Conservation (phyloP, 1,139 yeast genomes). For the Pichiaceae sp. region DNA sequence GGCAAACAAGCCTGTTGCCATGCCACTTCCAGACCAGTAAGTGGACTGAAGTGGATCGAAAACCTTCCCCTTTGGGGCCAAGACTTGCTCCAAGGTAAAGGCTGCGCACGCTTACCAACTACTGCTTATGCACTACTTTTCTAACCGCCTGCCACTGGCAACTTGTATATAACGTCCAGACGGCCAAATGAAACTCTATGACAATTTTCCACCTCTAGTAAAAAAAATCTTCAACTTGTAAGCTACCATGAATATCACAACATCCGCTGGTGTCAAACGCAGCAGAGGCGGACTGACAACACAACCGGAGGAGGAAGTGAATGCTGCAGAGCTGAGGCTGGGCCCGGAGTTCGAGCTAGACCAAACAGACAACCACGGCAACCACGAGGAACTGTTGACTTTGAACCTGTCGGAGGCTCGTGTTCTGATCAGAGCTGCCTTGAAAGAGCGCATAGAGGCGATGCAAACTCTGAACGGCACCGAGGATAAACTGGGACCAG, state of each 20-base stretch:
- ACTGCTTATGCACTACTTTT: no score
- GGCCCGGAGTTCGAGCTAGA: slow-evolving; percentile 88
- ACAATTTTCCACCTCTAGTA: no score
- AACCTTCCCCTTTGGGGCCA: slow-evolving; percentile 37
- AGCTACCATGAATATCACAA: slow-evolving; percentile 67
- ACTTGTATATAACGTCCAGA: no score
- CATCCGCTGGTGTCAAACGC: slow-evolving; percentile 80
- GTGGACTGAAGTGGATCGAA: no score
- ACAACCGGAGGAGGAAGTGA: slow-evolving; percentile 77
- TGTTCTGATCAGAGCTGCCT: slow-evolving; percentile 80
- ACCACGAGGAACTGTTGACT: slow-evolving; percentile 69
- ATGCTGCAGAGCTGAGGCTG: slow-evolving; percentile 74
- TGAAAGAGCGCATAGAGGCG: slow-evolving; percentile 58
- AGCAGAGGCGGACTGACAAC: slow-evolving; percentile 57
- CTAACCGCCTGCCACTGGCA: no score
- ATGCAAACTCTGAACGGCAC: slow-evolving; percentile 31
- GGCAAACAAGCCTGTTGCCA: slow-evolving; percentile 76
- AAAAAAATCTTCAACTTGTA: not conserved
- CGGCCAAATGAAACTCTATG: no score
- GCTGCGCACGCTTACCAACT: no score
- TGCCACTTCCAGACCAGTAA: slow-evolving; percentile 51
- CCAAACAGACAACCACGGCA: slow-evolving; percentile 77
- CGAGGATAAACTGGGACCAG: slow-evolving; percentile 24
- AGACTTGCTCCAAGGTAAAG: no score
- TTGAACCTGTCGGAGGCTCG: slow-evolving; percentile 86